A percentile compares a stretch with the other conserved stretches of the same genome.
Conservation (phyloP, 2,329 filamentous ascomycete genomes). For the Fusarium luffae region DNA sequence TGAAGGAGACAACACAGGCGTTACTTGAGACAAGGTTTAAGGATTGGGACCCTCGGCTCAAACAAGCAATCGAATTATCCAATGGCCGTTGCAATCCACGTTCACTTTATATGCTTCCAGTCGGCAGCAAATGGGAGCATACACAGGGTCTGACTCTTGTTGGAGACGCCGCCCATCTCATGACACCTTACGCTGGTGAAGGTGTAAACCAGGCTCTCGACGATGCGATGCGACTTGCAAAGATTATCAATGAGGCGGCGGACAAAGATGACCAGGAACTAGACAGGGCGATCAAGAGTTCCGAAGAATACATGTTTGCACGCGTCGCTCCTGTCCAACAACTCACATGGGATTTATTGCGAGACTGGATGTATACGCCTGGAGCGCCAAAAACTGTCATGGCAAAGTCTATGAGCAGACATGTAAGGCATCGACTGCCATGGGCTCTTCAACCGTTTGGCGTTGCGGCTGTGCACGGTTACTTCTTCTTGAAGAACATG, state of each 20-base stretch:
- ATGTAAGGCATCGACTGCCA: constrained; percentile 49
- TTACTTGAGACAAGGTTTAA: constrained; percentile 51
- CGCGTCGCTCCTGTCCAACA: constrained; percentile 53
- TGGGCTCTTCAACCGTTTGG: constrained; percentile 48
- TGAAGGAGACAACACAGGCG: constrained; percentile 52
- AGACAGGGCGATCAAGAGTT: constrained; percentile 50
- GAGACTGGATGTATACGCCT: constrained; percentile 60
- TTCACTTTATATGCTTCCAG: constrained; percentile 64
- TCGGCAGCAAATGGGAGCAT: constrained; percentile 60
- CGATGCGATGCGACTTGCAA: constrained; percentile 63
- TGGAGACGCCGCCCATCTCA: constrained; percentile 70
- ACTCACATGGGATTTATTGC: constrained; percentile 59
- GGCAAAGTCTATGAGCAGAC: constrained; percentile 49
- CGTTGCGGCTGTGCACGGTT: constrained; percentile 44
- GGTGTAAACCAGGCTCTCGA: constrained; percentile 69
- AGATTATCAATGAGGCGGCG: constrained; percentile 52
- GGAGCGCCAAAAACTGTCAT: constrained; percentile 58
- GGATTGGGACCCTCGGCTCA: constrained; percentile 58
- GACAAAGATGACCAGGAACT: constrained; percentile 43
- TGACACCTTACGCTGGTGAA: constrained; percentile 68
- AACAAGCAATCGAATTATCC: constrained; percentile 55
- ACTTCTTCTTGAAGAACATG: constrained; percentile 42
- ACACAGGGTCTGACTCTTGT: constrained; percentile 63
- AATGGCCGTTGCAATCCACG: constrained; percentile 54
- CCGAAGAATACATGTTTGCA: constrained; percentile 54